Base-by-base conservation (phyloP, 2,329 filamentous ascomycete species). In the Atkinsonella texensis region DNA sequence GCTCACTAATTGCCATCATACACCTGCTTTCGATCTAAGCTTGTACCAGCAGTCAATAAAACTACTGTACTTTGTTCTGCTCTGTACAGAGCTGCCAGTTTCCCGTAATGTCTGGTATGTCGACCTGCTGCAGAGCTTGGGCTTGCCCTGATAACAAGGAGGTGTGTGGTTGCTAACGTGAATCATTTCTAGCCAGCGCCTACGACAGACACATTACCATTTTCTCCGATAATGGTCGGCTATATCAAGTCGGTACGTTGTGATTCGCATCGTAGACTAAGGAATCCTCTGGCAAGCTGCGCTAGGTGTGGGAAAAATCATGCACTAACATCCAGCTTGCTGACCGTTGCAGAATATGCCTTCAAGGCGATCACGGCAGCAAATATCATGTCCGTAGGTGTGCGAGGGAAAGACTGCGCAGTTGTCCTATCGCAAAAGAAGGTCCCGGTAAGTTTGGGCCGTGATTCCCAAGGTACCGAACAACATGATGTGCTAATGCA, bases 351-450 rank as follows among this genome's bases (percentile, higher is more conserved):
- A 97, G 93, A 98, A 80, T 98, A 98, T 91, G 93, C 93, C 63
- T 98, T 98, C 84, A 98, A 98, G 77, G 93, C 93, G 54, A 98
- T 98, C 73, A 98, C 93, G 61, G 91, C 93, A 55, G 93, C 93
- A 61, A 97, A 97, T 73, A 97, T 98, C 75, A 98, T 95, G 78
- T 93, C 93, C 55, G 81, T 98, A 69, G 93, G 93, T 62, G 83
- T 98, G 60, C 81, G 89, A 67, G 93, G 93, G 71, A 98, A 98
- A 79, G 82, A 93, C 74, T 97, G 91, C 65, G 93, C 93, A 35
- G 93, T 98, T 44, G 88, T 98, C 50, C 76, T 98, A 68, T 97
- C 93, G 56, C 93, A 98, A 75, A 98, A 98, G 84, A 98, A 98
- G 76, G 93, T 98, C 60, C 91, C 93, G 54, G 91, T 96, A 86